A percentile compares a stretch with the other conserved stretches of the same genome.
Conservation (phyloP, 2,329 filamentous ascomycete genomes). For the Colletotrichum coccodes region DNA sequence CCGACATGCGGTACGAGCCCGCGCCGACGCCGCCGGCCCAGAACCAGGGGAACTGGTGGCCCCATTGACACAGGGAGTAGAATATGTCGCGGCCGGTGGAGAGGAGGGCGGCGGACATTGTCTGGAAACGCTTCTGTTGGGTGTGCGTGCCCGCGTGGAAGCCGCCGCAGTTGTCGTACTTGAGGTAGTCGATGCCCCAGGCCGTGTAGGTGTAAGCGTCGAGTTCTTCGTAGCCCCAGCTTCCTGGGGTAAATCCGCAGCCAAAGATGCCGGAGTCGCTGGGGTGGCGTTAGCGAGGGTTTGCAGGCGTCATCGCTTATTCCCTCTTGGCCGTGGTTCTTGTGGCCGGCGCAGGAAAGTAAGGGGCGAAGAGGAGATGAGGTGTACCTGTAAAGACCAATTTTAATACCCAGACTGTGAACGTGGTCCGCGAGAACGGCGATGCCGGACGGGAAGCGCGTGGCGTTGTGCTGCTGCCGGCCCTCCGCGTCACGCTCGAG, state of each 20-base stretch:
- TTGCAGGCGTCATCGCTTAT: background rate
- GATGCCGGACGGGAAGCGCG: slow-evolving; percentile 9
- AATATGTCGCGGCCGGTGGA: slow-evolving; percentile 44
- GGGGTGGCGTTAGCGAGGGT: background rate
- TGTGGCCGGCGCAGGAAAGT: too few relatives aligned
- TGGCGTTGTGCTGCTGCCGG: slow-evolving; percentile 8
- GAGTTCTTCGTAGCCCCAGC: slow-evolving; percentile 52
- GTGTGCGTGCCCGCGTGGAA: slow-evolving; percentile 60
- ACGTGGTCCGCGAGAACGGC: slow-evolving; percentile 55
- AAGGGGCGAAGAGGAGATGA: background rate
- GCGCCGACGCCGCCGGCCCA: slow-evolving; percentile 37
- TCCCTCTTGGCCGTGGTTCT: too few relatives aligned
- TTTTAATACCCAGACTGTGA: slow-evolving; percentile 58
- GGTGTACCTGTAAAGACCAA: slow-evolving; percentile 59
- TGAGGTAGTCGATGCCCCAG: slow-evolving; percentile 64
- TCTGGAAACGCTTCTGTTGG: slow-evolving; percentile 53
- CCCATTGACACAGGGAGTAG: slow-evolving; percentile 48
- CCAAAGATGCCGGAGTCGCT: slow-evolving; percentile 52
- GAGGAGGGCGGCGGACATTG: slow-evolving; percentile 44
- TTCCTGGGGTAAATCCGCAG: slow-evolving; percentile 47
- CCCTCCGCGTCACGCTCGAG: background rate
- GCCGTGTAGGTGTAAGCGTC: slow-evolving; percentile 63
- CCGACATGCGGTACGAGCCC: slow-evolving; percentile 45
- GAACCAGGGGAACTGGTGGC: slow-evolving; percentile 37
- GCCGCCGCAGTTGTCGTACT: slow-evolving; percentile 62